Percentiles rank a stretch among this genome's conserved stretches.
These are phyloP conservation scores for Pseudisothecium myosuroides DNA, from an alignment of 225 moss, liverwort and hornwort genomes.

Conservation along the genomic window DNA sequence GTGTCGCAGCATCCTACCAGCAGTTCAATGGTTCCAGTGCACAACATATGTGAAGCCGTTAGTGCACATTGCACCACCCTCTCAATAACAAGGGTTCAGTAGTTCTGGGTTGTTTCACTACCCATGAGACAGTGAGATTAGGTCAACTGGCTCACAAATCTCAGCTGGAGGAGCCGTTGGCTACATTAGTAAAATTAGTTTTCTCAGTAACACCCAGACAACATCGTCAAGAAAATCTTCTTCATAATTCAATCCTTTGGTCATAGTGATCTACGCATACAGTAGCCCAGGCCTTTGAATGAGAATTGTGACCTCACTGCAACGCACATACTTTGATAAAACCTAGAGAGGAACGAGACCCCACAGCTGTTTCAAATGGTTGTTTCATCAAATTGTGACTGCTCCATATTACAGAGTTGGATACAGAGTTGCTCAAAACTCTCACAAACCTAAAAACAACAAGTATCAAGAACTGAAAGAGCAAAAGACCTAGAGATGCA, in stretches of 20 bases:
- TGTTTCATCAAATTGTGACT: too few species aligned
- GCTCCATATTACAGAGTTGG: too few species aligned
- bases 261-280: neutral
- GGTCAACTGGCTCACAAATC: too few species aligned
- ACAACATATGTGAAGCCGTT: neutral
- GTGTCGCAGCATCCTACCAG: neutral
- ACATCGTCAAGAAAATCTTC: neutral
- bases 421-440: too few species aligned
- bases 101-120: neutral
- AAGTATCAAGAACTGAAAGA: too few species aligned
- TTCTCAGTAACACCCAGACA: neutral
- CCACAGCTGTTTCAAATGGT: too few species aligned
- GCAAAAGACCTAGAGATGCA: neutral
- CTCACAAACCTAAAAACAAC: too few species aligned
- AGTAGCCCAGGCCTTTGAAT: neutral
- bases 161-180: too few species aligned
- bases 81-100: neutral
- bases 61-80: neutral
- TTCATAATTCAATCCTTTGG: neutral
- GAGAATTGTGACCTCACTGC: neutral
- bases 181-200: too few species aligned
- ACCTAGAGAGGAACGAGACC: neutral
- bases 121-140: neutral
- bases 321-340: neutral
- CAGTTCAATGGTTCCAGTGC: neutral